Percentiles rank a stretch among this genome's conserved stretches.
Evolutionary conservation across 495 filamentous ascomycete species (phyloP).

Genomic region (Aspergillus saccharolyticus): DNA sequence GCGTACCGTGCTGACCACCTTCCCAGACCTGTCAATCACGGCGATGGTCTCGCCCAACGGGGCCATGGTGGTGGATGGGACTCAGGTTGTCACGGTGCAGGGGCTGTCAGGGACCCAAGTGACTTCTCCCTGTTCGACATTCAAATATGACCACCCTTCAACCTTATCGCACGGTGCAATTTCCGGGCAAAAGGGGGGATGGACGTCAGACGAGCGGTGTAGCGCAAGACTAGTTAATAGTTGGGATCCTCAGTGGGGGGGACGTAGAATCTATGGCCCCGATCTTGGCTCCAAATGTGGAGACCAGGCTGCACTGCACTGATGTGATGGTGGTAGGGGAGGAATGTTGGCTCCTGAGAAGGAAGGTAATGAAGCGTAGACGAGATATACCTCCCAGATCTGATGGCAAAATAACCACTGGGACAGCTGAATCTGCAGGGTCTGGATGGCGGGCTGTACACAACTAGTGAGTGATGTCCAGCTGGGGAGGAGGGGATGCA

Average conservation of each 20-base stretch:
- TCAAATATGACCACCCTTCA: slow-evolving; percentile 12
- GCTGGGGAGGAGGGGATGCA: slow-evolving; percentile 8
- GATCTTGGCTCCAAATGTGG: slow-evolving; percentile 5
- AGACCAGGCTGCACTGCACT: neutral
- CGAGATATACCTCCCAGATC: neutral
- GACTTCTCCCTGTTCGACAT: slow-evolving; percentile 7
- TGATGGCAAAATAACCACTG: slow-evolving; percentile 12
- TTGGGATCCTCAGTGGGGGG: slow-evolving; percentile 12
- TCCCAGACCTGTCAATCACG: slow-evolving; percentile 87
- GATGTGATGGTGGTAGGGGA: neutral
- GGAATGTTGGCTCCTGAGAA: neutral
- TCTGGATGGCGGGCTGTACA: neutral
- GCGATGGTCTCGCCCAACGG: slow-evolving; percentile 70
- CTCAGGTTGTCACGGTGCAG: neutral
- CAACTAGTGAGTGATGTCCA: too few species aligned
- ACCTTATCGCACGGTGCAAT: slow-evolving; percentile 10
- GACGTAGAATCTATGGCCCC: neutral
- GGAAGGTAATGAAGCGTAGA: neutral
- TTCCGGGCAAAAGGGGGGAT: slow-evolving; percentile 1
- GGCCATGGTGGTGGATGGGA: slow-evolving; percentile 27
- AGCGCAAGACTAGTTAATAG: slow-evolving; percentile 8
- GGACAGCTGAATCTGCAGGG: slow-evolving; percentile 12
- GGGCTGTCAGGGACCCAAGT: slow-evolving; percentile 8
- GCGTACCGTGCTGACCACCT: slow-evolving; percentile 85
- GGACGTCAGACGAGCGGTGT: slow-evolving; percentile 22